Evolutionary conservation across 305 asterid species (phyloP).

Genomic region (Fraxinus sp.): DNA sequence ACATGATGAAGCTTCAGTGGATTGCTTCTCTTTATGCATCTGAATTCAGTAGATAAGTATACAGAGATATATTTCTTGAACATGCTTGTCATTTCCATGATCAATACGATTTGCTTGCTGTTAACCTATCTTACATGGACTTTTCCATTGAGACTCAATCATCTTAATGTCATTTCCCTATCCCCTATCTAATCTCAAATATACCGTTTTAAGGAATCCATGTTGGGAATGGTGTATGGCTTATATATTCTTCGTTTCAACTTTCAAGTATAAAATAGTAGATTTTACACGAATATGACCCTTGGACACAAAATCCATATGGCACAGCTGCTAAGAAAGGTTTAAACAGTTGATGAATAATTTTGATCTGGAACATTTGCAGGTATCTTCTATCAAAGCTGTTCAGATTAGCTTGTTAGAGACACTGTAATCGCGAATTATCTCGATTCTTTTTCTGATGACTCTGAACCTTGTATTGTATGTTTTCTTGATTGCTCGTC

Average conservation of each 20-base stretch:
- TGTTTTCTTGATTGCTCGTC: slow-evolving; percentile 3
- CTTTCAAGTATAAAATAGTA: neutral
- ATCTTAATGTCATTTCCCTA: neutral
- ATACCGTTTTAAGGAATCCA: neutral
- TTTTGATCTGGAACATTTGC: neutral
- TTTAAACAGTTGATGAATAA: neutral
- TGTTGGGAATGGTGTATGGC: neutral
- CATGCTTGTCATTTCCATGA: slow-evolving; percentile 7
- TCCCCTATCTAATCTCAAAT: neutral
- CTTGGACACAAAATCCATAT: neutral
- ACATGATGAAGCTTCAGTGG: neutral
- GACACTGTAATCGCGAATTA: neutral
- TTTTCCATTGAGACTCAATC: neutral
- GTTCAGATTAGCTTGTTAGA: neutral
- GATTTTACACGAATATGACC: neutral
- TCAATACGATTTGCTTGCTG: slow-evolving; percentile 19
- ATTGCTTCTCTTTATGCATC: slow-evolving; percentile 13
- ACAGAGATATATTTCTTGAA: slow-evolving; percentile 6
- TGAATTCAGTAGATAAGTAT: slow-evolving; percentile 6
- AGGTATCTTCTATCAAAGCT: neutral
- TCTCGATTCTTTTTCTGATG: neutral
- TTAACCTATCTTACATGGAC: neutral
- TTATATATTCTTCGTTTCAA: neutral
- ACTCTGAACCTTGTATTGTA: neutral
- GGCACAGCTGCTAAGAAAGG: neutral